phyloP scores from a whole-genome alignment of 139 green algal species.

The Chlamydomonas sphaeroides region DNA sequence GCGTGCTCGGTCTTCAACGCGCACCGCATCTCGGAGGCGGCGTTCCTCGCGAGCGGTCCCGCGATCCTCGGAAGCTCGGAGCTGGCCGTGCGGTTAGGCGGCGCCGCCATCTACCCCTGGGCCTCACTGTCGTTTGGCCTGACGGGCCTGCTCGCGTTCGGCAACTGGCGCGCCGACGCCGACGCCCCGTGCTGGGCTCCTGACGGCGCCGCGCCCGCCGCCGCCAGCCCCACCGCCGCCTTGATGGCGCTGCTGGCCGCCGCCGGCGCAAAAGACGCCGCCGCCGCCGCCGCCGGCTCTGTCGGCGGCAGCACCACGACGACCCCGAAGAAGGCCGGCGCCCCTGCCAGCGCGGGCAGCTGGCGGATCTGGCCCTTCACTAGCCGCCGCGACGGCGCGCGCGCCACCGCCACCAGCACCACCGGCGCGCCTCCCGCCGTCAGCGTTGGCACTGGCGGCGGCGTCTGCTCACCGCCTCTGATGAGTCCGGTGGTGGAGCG shows the following conservation, averaged over 20 bases:
- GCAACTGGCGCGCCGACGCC: slow-evolving; percentile 56
- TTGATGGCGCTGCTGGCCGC: not conserved
- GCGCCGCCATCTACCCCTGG: slow-evolving; percentile 64
- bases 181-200: slow-evolving; percentile 41
- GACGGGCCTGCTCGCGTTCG: slow-evolving; percentile 67
- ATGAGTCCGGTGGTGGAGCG: not conserved
- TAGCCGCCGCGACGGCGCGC: slow-evolving; percentile 19
- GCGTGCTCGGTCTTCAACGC: slow-evolving; percentile 60
- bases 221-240: not conserved
- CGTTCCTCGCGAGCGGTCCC: slow-evolving; percentile 2
- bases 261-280: slow-evolving; percentile 9
- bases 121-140: slow-evolving; percentile 56
- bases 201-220: not conserved
- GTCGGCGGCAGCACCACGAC: not conserved
- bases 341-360: slow-evolving; percentile 29
- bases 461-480: not conserved
- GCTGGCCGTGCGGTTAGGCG: slow-evolving; percentile 61
- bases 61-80: slow-evolving; percentile 32
- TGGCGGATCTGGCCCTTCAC: slow-evolving; percentile 73
- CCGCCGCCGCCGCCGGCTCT: not conserved
- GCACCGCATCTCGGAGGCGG: not conserved
- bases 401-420: not conserved
- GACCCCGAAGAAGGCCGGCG: slow-evolving; percentile 10
- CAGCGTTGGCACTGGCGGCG: not conserved
- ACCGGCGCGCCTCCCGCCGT: not conserved